A percentile compares a stretch with the other conserved stretches of the same genome.
Conservation (phyloP, 192 early-diverging fungal genomes). For the Mortierella hygrophila region DNA sequence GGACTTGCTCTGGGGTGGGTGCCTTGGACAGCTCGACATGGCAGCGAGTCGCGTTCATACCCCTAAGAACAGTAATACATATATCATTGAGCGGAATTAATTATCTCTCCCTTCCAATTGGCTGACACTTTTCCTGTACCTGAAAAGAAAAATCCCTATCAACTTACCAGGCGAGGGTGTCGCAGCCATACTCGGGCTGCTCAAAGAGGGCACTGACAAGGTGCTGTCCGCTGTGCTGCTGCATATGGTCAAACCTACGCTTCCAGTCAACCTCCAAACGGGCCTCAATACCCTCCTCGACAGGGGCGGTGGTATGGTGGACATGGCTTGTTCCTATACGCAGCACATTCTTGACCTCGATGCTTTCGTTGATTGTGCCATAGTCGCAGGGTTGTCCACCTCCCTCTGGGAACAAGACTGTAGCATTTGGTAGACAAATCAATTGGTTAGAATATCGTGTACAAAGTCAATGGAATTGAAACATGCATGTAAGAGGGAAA, state of each 20-base stretch:
- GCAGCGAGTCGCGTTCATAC: conserved; percentile 64
- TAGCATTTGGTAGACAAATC: neutral
- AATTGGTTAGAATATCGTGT: neutral
- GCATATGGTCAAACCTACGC: conserved; percentile 78
- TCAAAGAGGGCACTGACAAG: conserved; percentile 77
- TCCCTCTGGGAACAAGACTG: conserved; percentile 83
- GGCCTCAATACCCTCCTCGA: conserved; percentile 64
- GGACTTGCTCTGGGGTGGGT: conserved; percentile 59
- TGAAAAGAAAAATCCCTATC: neutral
- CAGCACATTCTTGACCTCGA: conserved; percentile 68
- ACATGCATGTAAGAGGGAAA: neutral
- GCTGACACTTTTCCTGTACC: neutral
- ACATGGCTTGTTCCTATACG: conserved; percentile 72
- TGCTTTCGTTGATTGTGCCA: conserved; percentile 64
- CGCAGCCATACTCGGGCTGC: conserved; percentile 65
- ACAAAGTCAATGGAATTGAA: neutral
- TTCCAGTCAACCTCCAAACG: conserved; percentile 72
- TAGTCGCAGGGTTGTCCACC: conserved; percentile 81
- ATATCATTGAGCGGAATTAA: neutral
- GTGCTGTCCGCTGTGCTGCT: conserved; percentile 85
- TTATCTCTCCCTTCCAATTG: neutral
- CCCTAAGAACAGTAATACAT: conserved; percentile 38
- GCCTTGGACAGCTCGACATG: conserved; percentile 72
- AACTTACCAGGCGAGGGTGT: conserved; percentile 74
- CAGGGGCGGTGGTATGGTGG: conserved; percentile 65